Percentiles rank a stretch among this genome's conserved stretches.
Conservation (phyloP, 2,329 filamentous ascomycete genomes). For the Colletotrichum brevisporum region DNA sequence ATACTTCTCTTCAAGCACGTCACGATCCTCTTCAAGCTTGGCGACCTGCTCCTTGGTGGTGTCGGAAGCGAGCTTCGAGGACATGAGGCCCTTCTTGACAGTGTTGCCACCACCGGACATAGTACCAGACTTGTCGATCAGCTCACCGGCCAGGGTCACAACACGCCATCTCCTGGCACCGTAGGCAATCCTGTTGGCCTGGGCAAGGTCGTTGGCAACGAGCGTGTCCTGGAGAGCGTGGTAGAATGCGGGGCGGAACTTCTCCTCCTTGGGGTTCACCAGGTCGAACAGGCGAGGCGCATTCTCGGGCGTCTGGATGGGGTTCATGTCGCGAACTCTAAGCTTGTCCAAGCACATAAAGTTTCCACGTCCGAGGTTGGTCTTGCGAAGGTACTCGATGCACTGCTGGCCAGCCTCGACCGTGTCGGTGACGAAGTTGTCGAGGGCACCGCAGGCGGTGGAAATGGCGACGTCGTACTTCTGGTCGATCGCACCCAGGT, state of each 20-base stretch:
- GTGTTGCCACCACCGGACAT: conserved; percentile 97
- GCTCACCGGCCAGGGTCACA: conserved; percentile 92
- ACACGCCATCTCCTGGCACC: conserved; percentile 95
- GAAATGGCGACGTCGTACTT: conserved; percentile 99
- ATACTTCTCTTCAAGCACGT: conserved; percentile 86
- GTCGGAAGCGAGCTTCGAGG: conserved; percentile 91
- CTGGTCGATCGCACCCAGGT: conserved; percentile 92
- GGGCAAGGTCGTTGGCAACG: conserved; percentile 91
- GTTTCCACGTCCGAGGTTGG: conserved; percentile 95
- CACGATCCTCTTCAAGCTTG: conserved; percentile 89
- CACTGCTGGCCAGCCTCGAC: conserved; percentile 98
- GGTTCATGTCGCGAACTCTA: conserved; percentile 80
- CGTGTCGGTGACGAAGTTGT: conserved; percentile 97
- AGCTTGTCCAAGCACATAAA: conserved; percentile 96
- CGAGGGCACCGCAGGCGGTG: conserved; percentile 89
- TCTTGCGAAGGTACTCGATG: conserved; percentile 97
- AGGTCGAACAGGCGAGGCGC: conserved; percentile 95
- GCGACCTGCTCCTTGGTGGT: conserved; percentile 89
- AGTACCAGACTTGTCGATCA: conserved; percentile 98
- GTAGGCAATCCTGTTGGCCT: conserved; percentile 97
- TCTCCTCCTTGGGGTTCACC: conserved; percentile 88
- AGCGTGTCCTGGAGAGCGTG: conserved; percentile 95
- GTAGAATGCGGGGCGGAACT: conserved; percentile 92
- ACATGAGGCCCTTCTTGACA: conserved; percentile 95
- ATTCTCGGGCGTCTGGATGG: conserved; percentile 90